Base-by-base conservation (phyloP, 257 asterid species). In the Capsicum pubescens region DNA sequence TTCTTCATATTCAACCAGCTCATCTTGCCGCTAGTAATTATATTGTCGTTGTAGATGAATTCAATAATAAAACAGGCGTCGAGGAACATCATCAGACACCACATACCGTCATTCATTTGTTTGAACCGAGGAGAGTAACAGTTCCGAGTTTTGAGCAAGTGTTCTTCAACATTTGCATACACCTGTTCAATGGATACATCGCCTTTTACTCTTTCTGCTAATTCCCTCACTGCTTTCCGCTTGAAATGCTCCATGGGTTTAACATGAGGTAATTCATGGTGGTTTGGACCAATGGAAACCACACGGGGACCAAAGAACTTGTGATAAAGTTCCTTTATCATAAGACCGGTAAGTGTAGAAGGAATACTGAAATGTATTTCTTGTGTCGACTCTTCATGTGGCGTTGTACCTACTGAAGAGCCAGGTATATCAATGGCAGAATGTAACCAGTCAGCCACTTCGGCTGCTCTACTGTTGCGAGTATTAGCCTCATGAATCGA, bases 241-340 rank as follows among this genome's bases (percentile, higher is more conserved):
- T 69, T 69, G 1, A 15, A 15, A 15, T 68, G 1, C 26, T 69
- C 55, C 55, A 39, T 69, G 14, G 15, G 1, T 39, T 2, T 6
- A 69, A 9, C 0, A 17, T 2, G 35, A 70, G 4, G 5, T 42
- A 8, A 16, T 70, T 9, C 8, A 0, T 2, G 3, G 35, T 2
- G 1, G 3, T 0, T 4, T 42, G 56, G 79, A 70, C 79, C 79
- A 16, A 69, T 1, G 55, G 77, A 39, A 69, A 69, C 56, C 56
- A 39, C 54, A 70, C 2, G 8, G 54, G 54, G 54, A 14, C 0
- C 19, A 13, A 15, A 36, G 54, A 39, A 39, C 32, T 39, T 69
- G 15, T 0, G 0, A 42, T 9, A 16, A 4, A 4, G 9, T 16
- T 17, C 16, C 0, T 15, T 2, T 36, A 8, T 8, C 16, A 1